phyloP scores from a whole-genome alignment of 2,329 filamentous ascomycete species.

The Exophiala mesophila region DNA sequence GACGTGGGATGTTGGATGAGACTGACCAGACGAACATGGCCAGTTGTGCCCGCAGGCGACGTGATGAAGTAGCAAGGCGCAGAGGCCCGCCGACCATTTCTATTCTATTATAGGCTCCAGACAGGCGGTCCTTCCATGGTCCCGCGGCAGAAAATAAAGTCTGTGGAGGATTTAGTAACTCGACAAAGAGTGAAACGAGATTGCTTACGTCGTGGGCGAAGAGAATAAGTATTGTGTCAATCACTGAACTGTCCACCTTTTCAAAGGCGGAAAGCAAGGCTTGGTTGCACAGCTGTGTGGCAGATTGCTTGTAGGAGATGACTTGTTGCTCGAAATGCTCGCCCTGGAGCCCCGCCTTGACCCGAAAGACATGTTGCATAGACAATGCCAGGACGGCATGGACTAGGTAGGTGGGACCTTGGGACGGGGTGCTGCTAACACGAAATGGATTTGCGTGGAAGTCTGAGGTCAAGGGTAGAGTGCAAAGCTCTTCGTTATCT shows the following conservation, averaged over 20 bases:
- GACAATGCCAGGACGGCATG: background rate
- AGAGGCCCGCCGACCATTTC: background rate
- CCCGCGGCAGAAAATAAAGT: background rate
- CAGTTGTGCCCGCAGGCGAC: background rate
- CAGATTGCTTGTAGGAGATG: background rate
- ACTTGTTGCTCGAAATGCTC: background rate
- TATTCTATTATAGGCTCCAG: background rate
- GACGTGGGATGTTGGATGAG: too few relatives aligned
- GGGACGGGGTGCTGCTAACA: background rate
- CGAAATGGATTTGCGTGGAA: background rate
- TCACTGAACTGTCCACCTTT: background rate
- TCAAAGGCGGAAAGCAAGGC: background rate
- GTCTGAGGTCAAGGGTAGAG: background rate
- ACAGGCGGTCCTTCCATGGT: background rate
- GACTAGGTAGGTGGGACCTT: background rate
- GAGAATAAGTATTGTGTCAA: background rate
- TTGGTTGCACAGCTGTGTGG: background rate
- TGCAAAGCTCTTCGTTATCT: conserved; percentile 1
- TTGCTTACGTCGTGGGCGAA: background rate
- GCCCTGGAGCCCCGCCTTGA: background rate
- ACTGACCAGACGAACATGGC: background rate
- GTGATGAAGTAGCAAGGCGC: background rate
- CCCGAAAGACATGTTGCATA: background rate
- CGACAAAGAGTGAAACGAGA: background rate
- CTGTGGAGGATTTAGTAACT: background rate